Percentiles rank a stretch among this genome's conserved stretches.
These are phyloP conservation scores for Pestalotiopsis sp. DNA, from an alignment of 2,329 filamentous ascomycete species.

Conservation along the genomic window DNA sequence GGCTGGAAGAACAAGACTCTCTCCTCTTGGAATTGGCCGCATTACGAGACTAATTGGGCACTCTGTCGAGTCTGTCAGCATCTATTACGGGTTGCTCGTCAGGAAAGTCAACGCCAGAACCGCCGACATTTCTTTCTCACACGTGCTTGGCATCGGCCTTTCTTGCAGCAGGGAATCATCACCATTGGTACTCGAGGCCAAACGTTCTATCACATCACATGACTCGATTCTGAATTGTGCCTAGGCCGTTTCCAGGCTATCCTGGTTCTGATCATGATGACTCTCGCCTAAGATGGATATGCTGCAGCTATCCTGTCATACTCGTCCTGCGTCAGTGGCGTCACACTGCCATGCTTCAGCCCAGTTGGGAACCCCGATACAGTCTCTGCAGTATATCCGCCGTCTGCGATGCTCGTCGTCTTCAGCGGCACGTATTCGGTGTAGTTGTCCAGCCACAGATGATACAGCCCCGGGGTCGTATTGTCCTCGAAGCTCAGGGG, in stretches of 20 bases:
- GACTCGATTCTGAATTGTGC: too few species aligned
- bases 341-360: slow-evolving; percentile 51
- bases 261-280: too few species aligned
- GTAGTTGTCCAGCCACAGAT: slow-evolving; percentile 49
- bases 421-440: slow-evolving; percentile 48
- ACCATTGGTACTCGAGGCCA: too few species aligned
- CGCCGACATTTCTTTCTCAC: not conserved
- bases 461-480: slow-evolving; percentile 34
- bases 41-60: not conserved
- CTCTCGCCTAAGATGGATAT: slow-evolving; percentile 20
- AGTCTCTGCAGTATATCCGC: slow-evolving; percentile 41
- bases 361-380: slow-evolving; percentile 42
- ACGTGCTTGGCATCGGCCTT: not conserved
- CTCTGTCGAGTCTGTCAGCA: not conserved
- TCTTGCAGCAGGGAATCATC: not conserved
- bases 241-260: too few species aligned
- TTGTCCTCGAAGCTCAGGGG: slow-evolving; percentile 42
- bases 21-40: not conserved
- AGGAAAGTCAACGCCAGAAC: not conserved
- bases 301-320: slow-evolving; percentile 37
- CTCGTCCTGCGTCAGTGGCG: slow-evolving; percentile 43
- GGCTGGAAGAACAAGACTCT: not conserved
- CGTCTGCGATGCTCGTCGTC: slow-evolving; percentile 39
- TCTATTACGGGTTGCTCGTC: not conserved
- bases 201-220: too few species aligned